Evolutionary conservation across 352 stramenopile genomes (phyloP).

Genomic region (Pythium insidiosum): DNA sequence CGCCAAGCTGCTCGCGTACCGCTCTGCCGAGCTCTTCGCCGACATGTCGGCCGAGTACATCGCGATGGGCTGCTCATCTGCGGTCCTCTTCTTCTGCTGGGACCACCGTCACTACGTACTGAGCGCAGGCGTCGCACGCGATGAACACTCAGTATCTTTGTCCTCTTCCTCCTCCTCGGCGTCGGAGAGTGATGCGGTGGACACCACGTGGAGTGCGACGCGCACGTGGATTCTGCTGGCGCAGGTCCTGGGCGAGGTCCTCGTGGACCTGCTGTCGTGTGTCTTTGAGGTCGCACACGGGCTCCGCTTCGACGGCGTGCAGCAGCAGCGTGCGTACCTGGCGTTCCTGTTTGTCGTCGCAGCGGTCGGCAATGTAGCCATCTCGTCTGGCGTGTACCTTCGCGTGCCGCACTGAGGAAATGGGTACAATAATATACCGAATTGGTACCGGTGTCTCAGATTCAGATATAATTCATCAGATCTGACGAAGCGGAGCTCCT

Average conservation of each 20-base stretch:
- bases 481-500: no score
- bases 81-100: constrained; percentile 25
- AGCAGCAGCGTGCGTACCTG: background rate
- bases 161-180: no score
- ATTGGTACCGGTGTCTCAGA: no score
- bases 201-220: background rate
- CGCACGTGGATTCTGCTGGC: background rate
- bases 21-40: constrained; percentile 5
- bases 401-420: no score
- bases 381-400: no score
- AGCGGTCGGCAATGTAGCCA: background rate
- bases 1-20: background rate
- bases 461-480: no score
- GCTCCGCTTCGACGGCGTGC: background rate
- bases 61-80: constrained; percentile 21
- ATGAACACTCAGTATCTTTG: no score
- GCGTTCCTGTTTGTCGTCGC: background rate
- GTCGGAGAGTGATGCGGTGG: no score
- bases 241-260: background rate
- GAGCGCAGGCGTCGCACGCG: no score
- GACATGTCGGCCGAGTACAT: constrained; percentile 36
- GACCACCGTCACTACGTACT: constrained; percentile 19
- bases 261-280: background rate
- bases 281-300: background rate
- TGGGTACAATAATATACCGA: no score